Base-by-base conservation (phyloP, 2,329 filamentous ascomycete species). In the Aotearoamyces nothofagi region DNA sequence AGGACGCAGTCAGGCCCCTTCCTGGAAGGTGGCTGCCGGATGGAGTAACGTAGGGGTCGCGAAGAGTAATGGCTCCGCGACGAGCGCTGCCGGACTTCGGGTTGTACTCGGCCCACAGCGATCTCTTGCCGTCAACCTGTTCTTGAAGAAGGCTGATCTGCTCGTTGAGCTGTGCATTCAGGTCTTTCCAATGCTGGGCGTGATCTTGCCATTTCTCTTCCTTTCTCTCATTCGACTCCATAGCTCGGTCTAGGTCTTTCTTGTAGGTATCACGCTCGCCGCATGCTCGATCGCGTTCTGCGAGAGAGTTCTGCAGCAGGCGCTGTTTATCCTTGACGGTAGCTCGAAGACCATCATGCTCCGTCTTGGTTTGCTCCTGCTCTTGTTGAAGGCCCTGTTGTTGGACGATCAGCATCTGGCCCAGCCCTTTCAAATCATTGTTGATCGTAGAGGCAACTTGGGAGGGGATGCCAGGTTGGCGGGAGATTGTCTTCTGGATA, bases 61-160 rank as follows among this genome's bases (percentile, higher is more conserved):
- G 33, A n/a, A 34, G 17, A 13, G 30, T 17, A n/a, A 15, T 30
- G 26, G 36, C 39, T 3, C 31, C 29, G 19, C 30, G 25, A 12
- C 36, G 27, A 9, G 32, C 32, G 3, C 33, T 32, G 17, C 29
- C 35, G 4, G 39, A 36, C 5, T 22, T 22, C 0, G 37, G 36
- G 16, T 44, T 32, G 3, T 31, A 19, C 4, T 39, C 38, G 15
- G 42, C 22, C 43, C 43, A 46, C 4, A 43, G 16, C 9, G 37
- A 34, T 9, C 39, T 31, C 29, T 43, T 44, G 3, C 34, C 36
- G 5, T 20, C 15, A 3, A 35, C 17, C 17, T 41, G 34, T 4
- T 38, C 31, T 11, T 39, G 32, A 14, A 42, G 36, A 9, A 32
- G 13, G 7, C 11, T 17, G 17, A 44, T n/a, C n/a, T 38, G 24